Percentiles rank a stretch among this genome's conserved stretches.
Evolutionary conservation across 345 rosid species (phyloP).

Genomic region (Pistacia atlantica): DNA sequence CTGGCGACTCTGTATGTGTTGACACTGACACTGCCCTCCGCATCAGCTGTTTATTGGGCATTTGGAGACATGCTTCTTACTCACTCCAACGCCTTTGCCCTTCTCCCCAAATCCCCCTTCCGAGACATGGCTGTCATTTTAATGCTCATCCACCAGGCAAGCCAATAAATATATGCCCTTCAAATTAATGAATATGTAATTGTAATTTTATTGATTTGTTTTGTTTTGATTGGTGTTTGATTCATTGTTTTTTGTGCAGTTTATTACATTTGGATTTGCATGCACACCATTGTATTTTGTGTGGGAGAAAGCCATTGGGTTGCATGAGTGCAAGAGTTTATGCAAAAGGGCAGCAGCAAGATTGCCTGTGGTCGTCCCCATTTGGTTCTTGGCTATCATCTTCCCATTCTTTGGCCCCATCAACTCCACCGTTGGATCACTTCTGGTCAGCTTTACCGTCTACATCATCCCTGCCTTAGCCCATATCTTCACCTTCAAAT

Average conservation of each 20-base stretch:
- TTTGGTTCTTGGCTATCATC: conserved; percentile 92
- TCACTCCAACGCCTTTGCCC: conserved; percentile 95
- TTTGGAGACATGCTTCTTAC: conserved; percentile 94
- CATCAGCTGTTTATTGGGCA: conserved; percentile 95
- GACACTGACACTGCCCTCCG: conserved; percentile 95
- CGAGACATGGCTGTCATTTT: conserved; percentile 91
- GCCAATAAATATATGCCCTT: not conserved
- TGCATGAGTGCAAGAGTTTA: conserved; percentile 93
- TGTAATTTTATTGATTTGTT: not conserved
- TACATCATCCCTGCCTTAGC: conserved; percentile 98
- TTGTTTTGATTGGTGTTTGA: not conserved
- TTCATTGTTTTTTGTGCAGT: conserved; percentile 37
- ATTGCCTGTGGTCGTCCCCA: conserved; percentile 91
- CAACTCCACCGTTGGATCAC: conserved; percentile 94
- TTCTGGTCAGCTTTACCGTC: conserved; percentile 98
- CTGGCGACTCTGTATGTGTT: conserved; percentile 84
- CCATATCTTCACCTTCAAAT: conserved; percentile 82
- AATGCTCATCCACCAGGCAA: conserved; percentile 98
- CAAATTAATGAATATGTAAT: no score
- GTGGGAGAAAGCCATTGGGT: conserved; percentile 98
- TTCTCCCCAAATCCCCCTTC: conserved; percentile 69
- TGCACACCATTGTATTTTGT: conserved; percentile 96
- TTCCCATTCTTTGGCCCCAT: conserved; percentile 99
- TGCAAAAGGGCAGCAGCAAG: conserved; percentile 95
- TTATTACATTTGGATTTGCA: conserved; percentile 95